Conservation (phyloP, 1,139 yeast species). For the Suhomyces bribrorum region DNA sequence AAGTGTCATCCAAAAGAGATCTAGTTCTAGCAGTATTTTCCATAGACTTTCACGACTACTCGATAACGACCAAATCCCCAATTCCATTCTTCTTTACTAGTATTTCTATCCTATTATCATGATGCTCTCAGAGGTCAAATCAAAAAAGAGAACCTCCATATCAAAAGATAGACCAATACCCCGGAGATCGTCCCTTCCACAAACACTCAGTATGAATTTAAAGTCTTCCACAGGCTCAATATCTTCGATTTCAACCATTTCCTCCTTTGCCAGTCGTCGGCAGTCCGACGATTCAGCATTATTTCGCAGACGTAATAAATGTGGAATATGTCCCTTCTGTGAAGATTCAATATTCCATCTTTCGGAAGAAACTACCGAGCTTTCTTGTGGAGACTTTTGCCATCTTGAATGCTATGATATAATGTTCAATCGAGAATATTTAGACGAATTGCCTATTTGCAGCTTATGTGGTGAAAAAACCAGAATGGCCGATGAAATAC, state of each 20-base stretch:
- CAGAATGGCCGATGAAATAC: conserved; percentile 11
- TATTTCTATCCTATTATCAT: neutral
- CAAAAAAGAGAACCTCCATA: conserved; percentile 3
- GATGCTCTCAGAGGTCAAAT: neutral
- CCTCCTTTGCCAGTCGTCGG: conserved; percentile 8
- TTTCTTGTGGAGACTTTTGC: conserved; percentile 31
- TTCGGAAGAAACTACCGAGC: conserved; percentile 28
- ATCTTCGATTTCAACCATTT: conserved; percentile 8
- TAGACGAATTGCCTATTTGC: conserved; percentile 14
- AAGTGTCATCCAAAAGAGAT: too few relatives aligned
- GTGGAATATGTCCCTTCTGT: conserved; percentile 30
- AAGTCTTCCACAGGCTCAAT: conserved; percentile 10
- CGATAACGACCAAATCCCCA: neutral
- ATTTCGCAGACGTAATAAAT: conserved; percentile 4
- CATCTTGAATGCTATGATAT: conserved; percentile 31
- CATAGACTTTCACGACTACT: neutral
- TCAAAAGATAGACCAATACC: conserved; percentile 1
- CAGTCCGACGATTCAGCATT: conserved; percentile 7
- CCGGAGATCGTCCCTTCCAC: conserved; percentile 8
- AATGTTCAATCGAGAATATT: conserved; percentile 16
- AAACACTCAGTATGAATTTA: conserved; percentile 8
- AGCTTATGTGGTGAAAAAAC: conserved; percentile 15
- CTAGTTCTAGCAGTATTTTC: neutral
- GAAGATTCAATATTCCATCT: conserved; percentile 22
- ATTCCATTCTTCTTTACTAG: neutral